Conservation (phyloP, 202 grass and related monocot genomes). For the Hordeum pubiflorum region DNA sequence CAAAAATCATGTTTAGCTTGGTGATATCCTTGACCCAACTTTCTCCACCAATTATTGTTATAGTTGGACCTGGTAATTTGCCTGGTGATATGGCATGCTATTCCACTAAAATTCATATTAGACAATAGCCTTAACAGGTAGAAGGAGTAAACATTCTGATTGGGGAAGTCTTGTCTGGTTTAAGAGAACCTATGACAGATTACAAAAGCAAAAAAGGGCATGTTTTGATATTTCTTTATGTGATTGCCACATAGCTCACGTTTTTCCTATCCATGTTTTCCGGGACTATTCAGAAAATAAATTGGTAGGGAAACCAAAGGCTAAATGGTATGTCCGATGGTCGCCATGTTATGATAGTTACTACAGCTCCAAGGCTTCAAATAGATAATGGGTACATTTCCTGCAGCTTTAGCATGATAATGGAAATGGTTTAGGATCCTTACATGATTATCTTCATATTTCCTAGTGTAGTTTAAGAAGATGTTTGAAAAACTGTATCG, state of each 20-base stretch:
- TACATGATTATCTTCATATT: too few species aligned
- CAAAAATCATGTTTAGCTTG: background rate
- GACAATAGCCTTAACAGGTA: background rate
- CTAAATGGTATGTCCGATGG: constrained; percentile 83
- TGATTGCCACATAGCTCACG: constrained; percentile 10
- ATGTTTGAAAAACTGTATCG: too few species aligned
- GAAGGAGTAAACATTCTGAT: background rate
- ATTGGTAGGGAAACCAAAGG: constrained; percentile 68
- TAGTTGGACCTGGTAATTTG: constrained; percentile 92
- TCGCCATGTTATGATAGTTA: constrained; percentile 38
- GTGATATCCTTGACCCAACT: constrained; percentile 42
- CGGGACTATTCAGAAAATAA: constrained; percentile 87
- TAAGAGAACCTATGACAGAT: background rate
- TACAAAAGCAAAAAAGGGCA: background rate
- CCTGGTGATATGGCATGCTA: constrained; percentile 69
- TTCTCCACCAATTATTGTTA: constrained; percentile 60
- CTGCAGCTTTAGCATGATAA: too few species aligned
- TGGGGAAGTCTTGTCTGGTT: background rate
- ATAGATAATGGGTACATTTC: too few species aligned
- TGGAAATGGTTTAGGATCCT: too few species aligned
- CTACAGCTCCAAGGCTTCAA: too few species aligned
- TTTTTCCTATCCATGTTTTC: constrained; percentile 43
- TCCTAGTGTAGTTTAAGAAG: too few species aligned
- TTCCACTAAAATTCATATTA: background rate
- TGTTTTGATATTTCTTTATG: background rate